Evolutionary conservation across 2,329 filamentous ascomycete genomes (phyloP).

Genomic region (Rutstroemia sp.): DNA sequence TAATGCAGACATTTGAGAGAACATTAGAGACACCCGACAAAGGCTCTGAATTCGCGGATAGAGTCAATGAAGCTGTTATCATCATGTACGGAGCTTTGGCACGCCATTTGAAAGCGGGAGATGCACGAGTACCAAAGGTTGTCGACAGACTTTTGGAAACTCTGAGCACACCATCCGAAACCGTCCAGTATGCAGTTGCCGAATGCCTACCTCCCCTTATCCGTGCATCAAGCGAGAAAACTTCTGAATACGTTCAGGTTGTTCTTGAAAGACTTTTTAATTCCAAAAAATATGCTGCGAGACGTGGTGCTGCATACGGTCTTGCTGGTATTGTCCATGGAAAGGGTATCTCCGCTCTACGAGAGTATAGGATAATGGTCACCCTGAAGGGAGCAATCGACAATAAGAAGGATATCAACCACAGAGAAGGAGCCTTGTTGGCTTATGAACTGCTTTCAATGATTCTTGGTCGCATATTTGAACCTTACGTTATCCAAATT

Average conservation of each 20-base stretch:
- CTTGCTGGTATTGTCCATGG: constrained; percentile 84
- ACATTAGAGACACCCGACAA: constrained; percentile 82
- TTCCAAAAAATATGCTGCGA: constrained; percentile 84
- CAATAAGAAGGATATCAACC: constrained; percentile 87
- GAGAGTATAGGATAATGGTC: constrained; percentile 80
- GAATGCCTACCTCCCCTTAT: constrained; percentile 91
- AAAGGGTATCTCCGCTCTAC: constrained; percentile 73
- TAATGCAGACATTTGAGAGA: constrained; percentile 88
- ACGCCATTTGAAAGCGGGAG: constrained; percentile 76
- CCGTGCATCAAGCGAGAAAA: constrained; percentile 68
- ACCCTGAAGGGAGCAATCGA: constrained; percentile 77
- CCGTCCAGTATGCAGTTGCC: constrained; percentile 92
- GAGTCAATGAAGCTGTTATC: constrained; percentile 93
- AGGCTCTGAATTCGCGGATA: constrained; percentile 72
- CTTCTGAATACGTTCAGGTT: constrained; percentile 71
- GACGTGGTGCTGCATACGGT: constrained; percentile 90
- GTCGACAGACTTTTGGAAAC: constrained; percentile 81
- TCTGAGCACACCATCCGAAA: constrained; percentile 89
- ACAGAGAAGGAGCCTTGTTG: constrained; percentile 80
- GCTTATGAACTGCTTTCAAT: constrained; percentile 86
- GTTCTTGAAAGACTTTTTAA: constrained; percentile 76
- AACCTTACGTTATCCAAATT: constrained; percentile 94
- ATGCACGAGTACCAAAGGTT: constrained; percentile 79
- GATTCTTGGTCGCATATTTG: constrained; percentile 81
- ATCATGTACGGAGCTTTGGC: constrained; percentile 95